Percentiles rank a stretch among this genome's conserved stretches.
Evolutionary conservation across 1,139 yeast species (phyloP).

Genomic region (Candida sanyaensis): DNA sequence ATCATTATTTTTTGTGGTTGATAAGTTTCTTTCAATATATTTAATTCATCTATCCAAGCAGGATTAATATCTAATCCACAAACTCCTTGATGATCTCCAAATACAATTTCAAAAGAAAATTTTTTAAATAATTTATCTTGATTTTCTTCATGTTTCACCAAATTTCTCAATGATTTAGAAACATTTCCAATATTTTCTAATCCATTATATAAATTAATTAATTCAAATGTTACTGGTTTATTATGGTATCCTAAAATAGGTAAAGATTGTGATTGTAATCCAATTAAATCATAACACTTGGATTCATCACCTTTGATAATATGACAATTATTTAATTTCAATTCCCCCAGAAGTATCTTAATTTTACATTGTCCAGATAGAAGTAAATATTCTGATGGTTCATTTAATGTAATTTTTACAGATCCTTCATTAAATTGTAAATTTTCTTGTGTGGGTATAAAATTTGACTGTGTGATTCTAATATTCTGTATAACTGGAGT

Average conservation of each 20-base stretch:
- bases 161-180: constrained; percentile 51
- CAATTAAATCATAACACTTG: constrained; percentile 33
- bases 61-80: constrained; percentile 25
- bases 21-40: constrained; percentile 3
- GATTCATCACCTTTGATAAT: constrained; percentile 32
- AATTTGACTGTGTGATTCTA: constrained; percentile 25
- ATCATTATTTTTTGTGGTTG: constrained; percentile 24
- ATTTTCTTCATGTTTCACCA: constrained; percentile 26
- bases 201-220: constrained; percentile 42
- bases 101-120: constrained; percentile 40
- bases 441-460: constrained; percentile 38
- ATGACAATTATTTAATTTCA: constrained; percentile 54
- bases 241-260: constrained; percentile 50
- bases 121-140: constrained; percentile 14
- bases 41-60: constrained; percentile 22
- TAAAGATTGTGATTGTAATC: constrained; percentile 55
- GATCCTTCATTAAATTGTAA: constrained; percentile 29
- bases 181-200: constrained; percentile 48
- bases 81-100: constrained; percentile 25
- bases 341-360: constrained; percentile 59
- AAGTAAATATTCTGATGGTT: constrained; percentile 47
- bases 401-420: constrained; percentile 43
- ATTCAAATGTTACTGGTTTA: constrained; percentile 41
- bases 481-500: neutral
- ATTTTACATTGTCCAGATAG: constrained; percentile 61